Conservation (phyloP, 75 land plant species). For the Chamaecyparis obtusa region DNA sequence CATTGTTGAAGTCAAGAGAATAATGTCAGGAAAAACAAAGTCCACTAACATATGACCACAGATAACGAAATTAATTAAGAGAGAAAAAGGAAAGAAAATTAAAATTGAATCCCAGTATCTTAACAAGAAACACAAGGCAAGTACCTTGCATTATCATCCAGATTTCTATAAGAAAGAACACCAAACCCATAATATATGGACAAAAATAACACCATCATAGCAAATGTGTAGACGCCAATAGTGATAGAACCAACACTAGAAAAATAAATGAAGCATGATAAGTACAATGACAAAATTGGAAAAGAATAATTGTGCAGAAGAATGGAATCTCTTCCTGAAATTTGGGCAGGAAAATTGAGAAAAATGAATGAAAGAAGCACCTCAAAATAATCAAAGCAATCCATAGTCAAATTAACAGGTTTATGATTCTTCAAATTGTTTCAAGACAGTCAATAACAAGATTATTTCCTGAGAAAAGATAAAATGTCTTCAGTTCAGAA, state of each 20-base stretch:
- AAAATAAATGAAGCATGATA: not conserved
- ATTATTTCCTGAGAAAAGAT: too few species aligned
- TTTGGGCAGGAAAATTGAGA: not conserved
- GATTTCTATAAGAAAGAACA: not conserved
- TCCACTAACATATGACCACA: too few species aligned
- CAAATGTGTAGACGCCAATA: not conserved
- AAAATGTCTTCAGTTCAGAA: too few species aligned
- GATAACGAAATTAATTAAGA: too few species aligned
- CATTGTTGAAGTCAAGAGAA: too few species aligned
- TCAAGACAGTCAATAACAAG: too few species aligned
- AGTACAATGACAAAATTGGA: not conserved
- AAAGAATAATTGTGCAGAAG: not conserved
- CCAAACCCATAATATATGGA: not conserved
- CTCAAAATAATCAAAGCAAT: not conserved
- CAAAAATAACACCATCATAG: not conserved
- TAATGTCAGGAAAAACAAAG: too few species aligned
- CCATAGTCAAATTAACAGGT: not conserved
- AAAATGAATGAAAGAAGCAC: too few species aligned
- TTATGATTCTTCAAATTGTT: too few species aligned
- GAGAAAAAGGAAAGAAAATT: too few species aligned
- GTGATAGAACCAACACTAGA: not conserved
- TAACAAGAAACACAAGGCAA: too few species aligned
- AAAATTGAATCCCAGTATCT: too few species aligned
- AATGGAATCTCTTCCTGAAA: not conserved
- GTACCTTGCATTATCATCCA: not conserved